Conservation (phyloP, 1,139 yeast species). For the Neolecta irregularis region DNA sequence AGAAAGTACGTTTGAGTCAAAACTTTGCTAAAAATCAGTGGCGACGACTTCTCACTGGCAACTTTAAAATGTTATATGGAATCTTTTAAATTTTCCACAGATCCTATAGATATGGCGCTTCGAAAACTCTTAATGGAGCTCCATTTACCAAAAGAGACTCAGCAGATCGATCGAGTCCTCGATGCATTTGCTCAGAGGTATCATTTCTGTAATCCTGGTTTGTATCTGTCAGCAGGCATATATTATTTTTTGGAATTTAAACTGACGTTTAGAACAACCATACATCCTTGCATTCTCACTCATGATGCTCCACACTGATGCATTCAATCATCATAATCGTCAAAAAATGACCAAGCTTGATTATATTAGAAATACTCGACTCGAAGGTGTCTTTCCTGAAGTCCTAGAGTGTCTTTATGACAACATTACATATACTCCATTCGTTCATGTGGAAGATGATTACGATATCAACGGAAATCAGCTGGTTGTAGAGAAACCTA, state of each 20-base stretch:
- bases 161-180: slow-evolving; percentile 52
- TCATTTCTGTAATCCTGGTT: slow-evolving; percentile 28
- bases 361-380: slow-evolving; percentile 35
- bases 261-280: slow-evolving; percentile 38
- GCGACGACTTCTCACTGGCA: slow-evolving; percentile 24
- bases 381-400: slow-evolving; percentile 29
- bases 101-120: slow-evolving; percentile 48
- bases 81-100: slow-evolving; percentile 33
- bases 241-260: slow-evolving; percentile 13
- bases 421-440: slow-evolving; percentile 44
- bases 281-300: slow-evolving; percentile 45
- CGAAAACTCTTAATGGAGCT: slow-evolving; percentile 41
- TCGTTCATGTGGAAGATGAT: slow-evolving; percentile 30
- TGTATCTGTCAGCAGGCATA: slow-evolving; percentile 23
- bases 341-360: slow-evolving; percentile 48
- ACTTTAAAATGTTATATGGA: slow-evolving; percentile 28
- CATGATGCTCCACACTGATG: slow-evolving; percentile 54
- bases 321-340: slow-evolving; percentile 47
- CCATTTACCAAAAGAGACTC: slow-evolving; percentile 50
- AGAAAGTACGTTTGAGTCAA: too few species aligned
- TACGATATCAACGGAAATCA: slow-evolving; percentile 10
- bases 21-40: too few species aligned
- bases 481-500: background rate
- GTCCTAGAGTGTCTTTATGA: slow-evolving; percentile 41
- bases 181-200: slow-evolving; percentile 39